phyloP scores from a whole-genome alignment of 2,329 filamentous ascomycete species.

The Chaetomiaceae sp. region DNA sequence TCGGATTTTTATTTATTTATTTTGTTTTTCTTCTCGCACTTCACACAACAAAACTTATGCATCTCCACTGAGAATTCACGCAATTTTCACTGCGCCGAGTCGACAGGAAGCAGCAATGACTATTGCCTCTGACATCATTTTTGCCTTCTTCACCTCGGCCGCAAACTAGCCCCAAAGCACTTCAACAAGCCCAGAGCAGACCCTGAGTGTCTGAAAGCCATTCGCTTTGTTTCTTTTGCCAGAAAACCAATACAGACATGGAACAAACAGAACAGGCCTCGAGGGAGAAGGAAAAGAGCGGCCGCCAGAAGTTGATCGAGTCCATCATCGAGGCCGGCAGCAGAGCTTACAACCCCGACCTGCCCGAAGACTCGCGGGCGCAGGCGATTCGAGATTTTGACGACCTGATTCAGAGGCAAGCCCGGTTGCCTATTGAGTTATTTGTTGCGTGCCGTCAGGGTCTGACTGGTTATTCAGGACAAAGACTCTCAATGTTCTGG shows the following conservation, averaged over 20 bases:
- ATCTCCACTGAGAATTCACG: too few species aligned
- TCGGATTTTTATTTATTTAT: too few species aligned
- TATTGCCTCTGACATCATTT: not conserved
- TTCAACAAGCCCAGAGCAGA: too few species aligned
- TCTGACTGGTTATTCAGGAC: slow-evolving; percentile 36
- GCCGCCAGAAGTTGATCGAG: slow-evolving; percentile 31
- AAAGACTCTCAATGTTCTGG: slow-evolving; percentile 49
- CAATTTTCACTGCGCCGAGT: too few species aligned
- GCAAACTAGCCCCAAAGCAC: too few species aligned
- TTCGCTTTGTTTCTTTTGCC: not conserved
- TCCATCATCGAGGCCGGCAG: slow-evolving; percentile 38
- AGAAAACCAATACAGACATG: slow-evolving; percentile 2
- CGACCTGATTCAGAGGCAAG: slow-evolving; percentile 46
- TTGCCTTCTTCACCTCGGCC: too few species aligned
- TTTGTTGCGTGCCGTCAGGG: slow-evolving; percentile 13
- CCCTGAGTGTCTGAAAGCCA: too few species aligned
- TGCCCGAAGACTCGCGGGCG: slow-evolving; percentile 28
- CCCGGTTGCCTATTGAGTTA: slow-evolving; percentile 3
- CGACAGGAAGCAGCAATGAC: not conserved
- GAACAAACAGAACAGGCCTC: too few species aligned
- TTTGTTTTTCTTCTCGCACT: too few species aligned
- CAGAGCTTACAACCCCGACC: slow-evolving; percentile 45
- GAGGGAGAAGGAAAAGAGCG: slow-evolving; percentile 22
- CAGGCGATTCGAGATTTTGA: slow-evolving; percentile 40
- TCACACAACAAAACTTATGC: too few species aligned